These are phyloP conservation scores for Halenospora varia DNA, from an alignment of 495 filamentous ascomycete genomes.

Conservation along the genomic window DNA sequence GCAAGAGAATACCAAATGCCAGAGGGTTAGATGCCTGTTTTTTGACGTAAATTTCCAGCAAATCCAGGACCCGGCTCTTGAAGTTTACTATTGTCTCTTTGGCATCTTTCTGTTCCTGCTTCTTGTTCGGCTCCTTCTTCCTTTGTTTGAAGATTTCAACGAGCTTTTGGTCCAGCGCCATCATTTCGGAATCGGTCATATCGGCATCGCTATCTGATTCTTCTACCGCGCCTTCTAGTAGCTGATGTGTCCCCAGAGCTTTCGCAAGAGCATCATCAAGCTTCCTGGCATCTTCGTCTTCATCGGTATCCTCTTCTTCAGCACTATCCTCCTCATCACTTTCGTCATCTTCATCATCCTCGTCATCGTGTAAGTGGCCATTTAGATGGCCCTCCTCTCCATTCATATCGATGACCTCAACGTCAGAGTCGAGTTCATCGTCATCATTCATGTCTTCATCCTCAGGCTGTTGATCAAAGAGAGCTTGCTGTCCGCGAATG, in stretches of 20 bases:
- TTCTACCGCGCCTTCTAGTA: slow-evolving; percentile 50
- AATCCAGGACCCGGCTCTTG: slow-evolving; percentile 87
- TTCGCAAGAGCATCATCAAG: slow-evolving; percentile 77
- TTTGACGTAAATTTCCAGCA: slow-evolving; percentile 82
- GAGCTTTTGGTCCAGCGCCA: slow-evolving; percentile 77
- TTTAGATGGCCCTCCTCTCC: slow-evolving; percentile 24
- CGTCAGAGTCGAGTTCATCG: slow-evolving; percentile 40
- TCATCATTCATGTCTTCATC: slow-evolving; percentile 44
- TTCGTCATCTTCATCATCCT: slow-evolving; percentile 31
- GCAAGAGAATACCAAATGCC: slow-evolving; percentile 41
- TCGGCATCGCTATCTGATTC: slow-evolving; percentile 62
- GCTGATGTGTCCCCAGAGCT: slow-evolving; percentile 61
- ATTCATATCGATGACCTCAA: slow-evolving; percentile 39
- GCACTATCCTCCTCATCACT: slow-evolving; percentile 36
- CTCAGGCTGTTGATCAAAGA: slow-evolving; percentile 77
- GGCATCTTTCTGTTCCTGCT: slow-evolving; percentile 78
- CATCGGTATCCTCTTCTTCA: slow-evolving; percentile 41
- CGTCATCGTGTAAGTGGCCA: slow-evolving; percentile 12
- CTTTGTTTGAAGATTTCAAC: slow-evolving; percentile 74
- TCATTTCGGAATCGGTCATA: slow-evolving; percentile 96
- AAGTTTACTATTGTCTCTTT: slow-evolving; percentile 90
- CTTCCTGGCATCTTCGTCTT: slow-evolving; percentile 37
- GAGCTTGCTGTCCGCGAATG: slow-evolving; percentile 72
- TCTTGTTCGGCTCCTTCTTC: slow-evolving; percentile 51
- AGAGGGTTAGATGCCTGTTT: slow-evolving; percentile 64